phyloP scores from a whole-genome alignment of 2,329 filamentous ascomycete species.

The Lanzia echinophila region DNA sequence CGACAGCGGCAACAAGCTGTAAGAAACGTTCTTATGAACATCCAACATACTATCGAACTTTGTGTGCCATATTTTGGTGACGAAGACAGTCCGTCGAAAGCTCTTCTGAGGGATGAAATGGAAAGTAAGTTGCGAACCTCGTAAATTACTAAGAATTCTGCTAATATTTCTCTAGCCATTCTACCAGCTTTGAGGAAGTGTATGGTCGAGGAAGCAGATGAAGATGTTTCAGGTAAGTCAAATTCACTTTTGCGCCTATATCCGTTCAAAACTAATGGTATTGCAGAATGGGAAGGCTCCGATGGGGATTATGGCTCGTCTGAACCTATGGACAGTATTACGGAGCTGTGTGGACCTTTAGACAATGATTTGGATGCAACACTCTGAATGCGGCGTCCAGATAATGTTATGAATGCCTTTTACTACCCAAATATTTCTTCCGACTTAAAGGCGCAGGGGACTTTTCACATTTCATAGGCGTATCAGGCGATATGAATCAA shows the following conservation, averaged over 20 bases:
- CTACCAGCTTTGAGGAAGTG: constrained; percentile 25
- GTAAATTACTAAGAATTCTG: not conserved
- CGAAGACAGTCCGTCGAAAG: constrained; percentile 10
- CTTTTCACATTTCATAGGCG: not conserved
- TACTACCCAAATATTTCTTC: not conserved
- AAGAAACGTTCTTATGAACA: constrained; percentile 21
- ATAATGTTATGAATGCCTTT: constrained; percentile 1
- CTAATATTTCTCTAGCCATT: constrained; percentile 22
- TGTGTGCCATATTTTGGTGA: constrained; percentile 25
- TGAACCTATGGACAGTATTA: constrained; percentile 46
- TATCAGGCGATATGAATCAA: not conserved
- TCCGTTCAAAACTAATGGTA: constrained; percentile 2
- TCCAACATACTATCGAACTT: constrained; percentile 22
- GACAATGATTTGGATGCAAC: constrained; percentile 29
- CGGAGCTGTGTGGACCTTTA: constrained; percentile 40
- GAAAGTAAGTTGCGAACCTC: constrained; percentile 16
- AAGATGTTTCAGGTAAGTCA: constrained; percentile 34
- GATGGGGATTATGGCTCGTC: constrained; percentile 41
- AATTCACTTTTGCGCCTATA: not conserved
- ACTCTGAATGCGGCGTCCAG: constrained; percentile 5
- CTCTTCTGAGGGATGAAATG: constrained; percentile 14
- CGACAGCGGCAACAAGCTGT: constrained; percentile 24
- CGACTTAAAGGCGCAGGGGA: not conserved
- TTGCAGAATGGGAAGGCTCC: constrained; percentile 30
- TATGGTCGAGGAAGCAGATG: constrained; percentile 33